Evolutionary conservation across 2,329 filamentous ascomycete species (phyloP), one percentile per base, ranked within the genome.

Genomic region (Kalmusia sp.): DNA sequence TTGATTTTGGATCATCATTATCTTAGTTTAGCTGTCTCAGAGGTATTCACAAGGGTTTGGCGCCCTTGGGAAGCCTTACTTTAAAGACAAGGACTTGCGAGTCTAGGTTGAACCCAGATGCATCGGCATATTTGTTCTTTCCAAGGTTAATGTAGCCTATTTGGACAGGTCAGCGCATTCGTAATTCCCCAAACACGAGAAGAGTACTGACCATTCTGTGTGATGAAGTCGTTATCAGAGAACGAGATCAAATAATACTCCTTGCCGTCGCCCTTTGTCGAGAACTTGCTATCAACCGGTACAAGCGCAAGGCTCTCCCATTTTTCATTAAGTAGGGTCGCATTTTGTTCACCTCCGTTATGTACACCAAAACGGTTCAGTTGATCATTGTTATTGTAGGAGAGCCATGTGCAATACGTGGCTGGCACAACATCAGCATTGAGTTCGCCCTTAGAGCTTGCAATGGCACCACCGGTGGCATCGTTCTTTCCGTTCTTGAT

Each of bases 221-320:
- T 91, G 51, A 91, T 86, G 62, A 91, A 91, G 69, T 92, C 88
- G 65, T 92, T 90, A 63, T 91, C 89, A 51, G 83, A 88, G 43
- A 90, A 73, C 11, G 82, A 84, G 56, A 92, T 83, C 28, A 92
- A 68, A 65, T 86, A 90, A 70, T 85, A 91, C 72, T 90, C 86
- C 68, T 89, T 84, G 22, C 84, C 81, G 51, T 83, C 78, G 19
- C 71, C 68, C 33, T 74, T 69, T 2, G 63, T 68, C 64, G 73
- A 70, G 48, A 70, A 69, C 39, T 76, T 58, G 1, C 78, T 78
- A 61, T 85, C 78, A 1, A 73, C 69, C 2, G 87, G 86, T 2
- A 86, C 79, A 21, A 91, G 68, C 2, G 84, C 83, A 41, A 92
- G 73, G 17, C 83, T 84, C 76, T 92, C 89, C 89, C 89, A 92